Evolutionary conservation across 73 alveolate species (phyloP).

Genomic region (Blepharisma stoltei): DNA sequence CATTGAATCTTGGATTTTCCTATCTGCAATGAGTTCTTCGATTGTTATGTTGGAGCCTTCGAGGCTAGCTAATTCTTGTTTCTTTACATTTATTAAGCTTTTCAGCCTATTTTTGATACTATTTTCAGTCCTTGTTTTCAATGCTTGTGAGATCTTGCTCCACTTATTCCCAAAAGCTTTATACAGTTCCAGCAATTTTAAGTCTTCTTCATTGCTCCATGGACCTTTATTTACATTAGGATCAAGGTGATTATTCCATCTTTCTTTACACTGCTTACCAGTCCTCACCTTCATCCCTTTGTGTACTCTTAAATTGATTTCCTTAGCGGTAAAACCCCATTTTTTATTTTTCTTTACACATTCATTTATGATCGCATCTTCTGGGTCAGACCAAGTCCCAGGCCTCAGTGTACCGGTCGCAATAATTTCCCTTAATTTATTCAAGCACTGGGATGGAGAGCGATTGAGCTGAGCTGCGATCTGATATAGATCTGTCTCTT

Average conservation of each 20-base stretch:
- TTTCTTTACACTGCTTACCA: constrained; percentile 36
- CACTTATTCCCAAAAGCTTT: neutral
- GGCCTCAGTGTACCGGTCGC: neutral
- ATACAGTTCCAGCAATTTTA: neutral
- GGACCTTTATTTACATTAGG: constrained; percentile 89
- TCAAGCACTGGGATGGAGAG: neutral
- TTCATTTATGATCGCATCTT: constrained; percentile 1
- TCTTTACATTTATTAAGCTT: neutral
- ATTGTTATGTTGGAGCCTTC: no score
- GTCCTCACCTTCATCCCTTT: constrained; percentile 36
- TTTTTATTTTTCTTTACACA: neutral
- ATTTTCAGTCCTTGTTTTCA: neutral
- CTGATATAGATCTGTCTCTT: neutral
- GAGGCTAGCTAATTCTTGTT: neutral
- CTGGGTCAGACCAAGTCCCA: constrained; percentile 11
- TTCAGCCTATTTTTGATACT: neutral
- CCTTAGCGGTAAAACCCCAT: neutral
- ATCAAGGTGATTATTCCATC: constrained; percentile 63
- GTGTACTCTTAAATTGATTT: neutral
- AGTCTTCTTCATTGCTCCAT: constrained; percentile 92
- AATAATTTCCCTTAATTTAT: neutral
- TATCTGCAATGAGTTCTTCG: no score
- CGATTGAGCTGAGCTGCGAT: neutral
- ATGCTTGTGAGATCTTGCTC: neutral
- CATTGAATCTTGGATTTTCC: no score